Evolutionary conservation across 2,329 filamentous ascomycete genomes (phyloP), one percentile per base, ranked within the genome.

Genomic region (Diaporthe vexans): DNA sequence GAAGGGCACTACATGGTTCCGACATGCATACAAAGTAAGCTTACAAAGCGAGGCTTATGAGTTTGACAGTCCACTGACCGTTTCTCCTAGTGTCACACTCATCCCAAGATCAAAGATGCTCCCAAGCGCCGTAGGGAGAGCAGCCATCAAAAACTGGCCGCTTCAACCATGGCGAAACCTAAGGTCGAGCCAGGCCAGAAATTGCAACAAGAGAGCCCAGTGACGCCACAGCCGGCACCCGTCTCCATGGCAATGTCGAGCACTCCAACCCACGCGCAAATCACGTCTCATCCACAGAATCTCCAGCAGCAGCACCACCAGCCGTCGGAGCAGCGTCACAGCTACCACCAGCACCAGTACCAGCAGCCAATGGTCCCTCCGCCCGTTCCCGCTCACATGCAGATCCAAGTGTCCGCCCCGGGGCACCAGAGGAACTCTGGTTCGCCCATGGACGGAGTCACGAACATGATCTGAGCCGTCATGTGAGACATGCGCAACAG

Each of bases 1-100:
- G 87, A 95, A 96, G 85, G 94, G 94, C n/a, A 97, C 94, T 0
- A 95, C 94, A 4, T 97, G 94, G 94, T 97, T 96, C 83, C 88
- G 94, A 77, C 94, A 97, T 83, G 94, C 94, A 61, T 97, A 97
- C 86, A 97, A 96, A 89, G 93, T 94, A 83, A 82, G 85, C 82
- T n/a, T 4, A 29, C 21, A 59, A 13, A 26, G 10, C 77, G 67
- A 71, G 33, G 43, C 13, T 11, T 51, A 37, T 57, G 19, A 46
- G 63, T 69, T 63, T 56, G 63, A 70, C 79, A 57, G 76, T 74
- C n/a, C 24, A 40, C 52, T 69, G 19, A 74, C 54, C 56, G 17
- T 40, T 33, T 29, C 26, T 17, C 10, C 17, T 76, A 93, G 91
- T 94, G 92, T 78, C 92, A 94, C 80, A 91, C 91, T 1, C 92